Base-by-base conservation (phyloP, 1,139 yeast genomes). In the Yamadazyma membranifaciens region DNA sequence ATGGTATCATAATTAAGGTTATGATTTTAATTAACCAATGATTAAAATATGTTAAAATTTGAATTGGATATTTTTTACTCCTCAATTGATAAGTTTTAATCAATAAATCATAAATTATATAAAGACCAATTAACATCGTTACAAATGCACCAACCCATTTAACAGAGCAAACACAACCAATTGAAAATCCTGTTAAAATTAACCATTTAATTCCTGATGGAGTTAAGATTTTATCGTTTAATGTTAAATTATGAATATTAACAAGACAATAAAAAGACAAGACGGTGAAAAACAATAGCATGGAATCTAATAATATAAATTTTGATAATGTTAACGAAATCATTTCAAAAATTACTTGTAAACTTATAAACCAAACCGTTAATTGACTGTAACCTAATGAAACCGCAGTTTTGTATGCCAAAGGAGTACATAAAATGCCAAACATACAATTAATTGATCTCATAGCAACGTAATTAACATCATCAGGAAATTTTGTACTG, bases 101-200 rank as follows among this genome's bases (percentile, higher is more conserved):
- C 67, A 82, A 73, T 43, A 92, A 71, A 52, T 92, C 98, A 44
- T 77, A 75, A 10, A 86, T 62, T 3, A 89, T 85, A 66, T 89
- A 92, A n/a, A 87, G 49, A 1, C 99, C 99, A 40, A 91, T 86
- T 17, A 91, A 66, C 0, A 79, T 75, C 9, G 96, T 94, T 34
- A 86, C 81, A 57, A 92, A 89, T 37, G 91, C 63, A 4, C 98
- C 98, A 15, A 92, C 98, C 97, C 96, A 88, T 65, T 92, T 92
- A 32, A 91, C 95, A 38, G 95, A 81, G 51, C 91, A 83, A 11
- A 91, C 98, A 60, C 96, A 87, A 1, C 98, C 99, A 48, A 94
- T 79, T 9, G 89, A 79, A 6, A 85, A 45, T 6, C 98, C 98
- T 2, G 94, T 80, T 13, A 83, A 53, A 4, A 74, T 38, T 57